Evolutionary conservation across 306 rosid genomes (phyloP), one percentile per base, ranked within the genome.

Genomic region (Prunus mongolica): DNA sequence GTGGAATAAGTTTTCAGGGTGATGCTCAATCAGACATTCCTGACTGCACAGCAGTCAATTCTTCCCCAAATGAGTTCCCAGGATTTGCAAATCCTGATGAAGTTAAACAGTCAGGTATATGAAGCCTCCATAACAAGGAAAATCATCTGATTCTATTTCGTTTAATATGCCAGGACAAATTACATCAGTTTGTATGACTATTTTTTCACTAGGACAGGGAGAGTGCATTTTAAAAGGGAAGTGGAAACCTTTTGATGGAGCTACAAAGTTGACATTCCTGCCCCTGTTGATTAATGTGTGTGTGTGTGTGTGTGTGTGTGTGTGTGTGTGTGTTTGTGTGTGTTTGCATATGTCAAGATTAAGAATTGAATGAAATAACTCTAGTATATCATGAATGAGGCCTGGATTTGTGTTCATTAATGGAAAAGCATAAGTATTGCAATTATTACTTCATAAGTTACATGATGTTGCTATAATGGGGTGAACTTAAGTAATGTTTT

Each of bases 91-190:
- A 84, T 75, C 82, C 86, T 72, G 80, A 78, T 83, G 85, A 72
- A 67, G 80, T 25, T 24, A 78, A 73, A 79, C 89, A 89, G 79
- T 79, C 96, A 85, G 96, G 98, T 92, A 87, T 41, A 46, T 66
- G 49, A 27, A 83, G 69, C 22, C 55, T 51, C 45, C 82, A 45
- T 58, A 24, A 57, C 18, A 54, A 57, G 44, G 18, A 41, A 28
- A 73, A 38, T 20, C 30, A 8, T 72, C 61, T 19, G 12, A 9
- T 55, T 27, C 16, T 55, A 57, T 19, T 73, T 47, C 76, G 46
- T 81, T 72, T 47, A 13, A 19, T 16, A 34, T 56, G 27, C 62
- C 25, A 8, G 27, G 62, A 56, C 62, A 56, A 28, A 8, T 2
- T 56, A 20, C 5, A 56, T 56, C 62, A 56, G 28, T 56, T 20